phyloP scores from a whole-genome alignment of 2,329 filamentous ascomycete genomes.

The Calonectria pauciramosa region DNA sequence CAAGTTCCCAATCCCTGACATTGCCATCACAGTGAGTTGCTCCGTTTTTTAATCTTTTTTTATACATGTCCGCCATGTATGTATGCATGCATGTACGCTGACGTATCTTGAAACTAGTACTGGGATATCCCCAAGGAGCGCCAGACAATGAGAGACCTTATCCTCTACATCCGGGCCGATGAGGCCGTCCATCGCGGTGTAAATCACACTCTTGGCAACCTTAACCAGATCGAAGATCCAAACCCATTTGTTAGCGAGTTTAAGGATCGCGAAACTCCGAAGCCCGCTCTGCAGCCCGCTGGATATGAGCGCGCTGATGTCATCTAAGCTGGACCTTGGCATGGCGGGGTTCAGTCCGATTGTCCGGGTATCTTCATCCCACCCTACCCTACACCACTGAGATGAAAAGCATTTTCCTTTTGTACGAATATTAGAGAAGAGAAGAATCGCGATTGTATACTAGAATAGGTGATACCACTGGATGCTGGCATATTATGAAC shows the following conservation, averaged over 20 bases:
- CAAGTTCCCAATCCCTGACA: constrained; percentile 84
- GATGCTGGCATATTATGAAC: not conserved
- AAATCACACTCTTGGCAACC: constrained; percentile 93
- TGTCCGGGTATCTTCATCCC: not conserved
- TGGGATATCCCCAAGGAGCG: constrained; percentile 93
- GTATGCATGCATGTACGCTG: not conserved
- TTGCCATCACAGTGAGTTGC: constrained; percentile 74
- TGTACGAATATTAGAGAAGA: not conserved
- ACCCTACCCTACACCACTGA: not conserved
- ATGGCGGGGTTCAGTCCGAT: not conserved
- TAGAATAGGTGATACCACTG: constrained; percentile 26
- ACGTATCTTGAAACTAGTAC: constrained; percentile 64
- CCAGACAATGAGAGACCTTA: constrained; percentile 85
- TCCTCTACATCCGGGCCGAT: constrained; percentile 91
- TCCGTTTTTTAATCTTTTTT: not conserved
- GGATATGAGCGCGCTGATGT: constrained; percentile 91
- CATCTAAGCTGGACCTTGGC: constrained; percentile 58
- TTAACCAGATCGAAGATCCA: constrained; percentile 87
- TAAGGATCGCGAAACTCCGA: constrained; percentile 77
- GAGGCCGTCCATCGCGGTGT: constrained; percentile 94
- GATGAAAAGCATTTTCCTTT: constrained; percentile 4
- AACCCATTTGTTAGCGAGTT: constrained; percentile 93
- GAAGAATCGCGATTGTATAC: constrained; percentile 7
- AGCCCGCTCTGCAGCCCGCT: constrained; percentile 72
- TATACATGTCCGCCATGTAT: no score